These are phyloP conservation scores for Didymella sp. DNA, from an alignment of 2,329 filamentous ascomycete genomes.

Conservation along the genomic window DNA sequence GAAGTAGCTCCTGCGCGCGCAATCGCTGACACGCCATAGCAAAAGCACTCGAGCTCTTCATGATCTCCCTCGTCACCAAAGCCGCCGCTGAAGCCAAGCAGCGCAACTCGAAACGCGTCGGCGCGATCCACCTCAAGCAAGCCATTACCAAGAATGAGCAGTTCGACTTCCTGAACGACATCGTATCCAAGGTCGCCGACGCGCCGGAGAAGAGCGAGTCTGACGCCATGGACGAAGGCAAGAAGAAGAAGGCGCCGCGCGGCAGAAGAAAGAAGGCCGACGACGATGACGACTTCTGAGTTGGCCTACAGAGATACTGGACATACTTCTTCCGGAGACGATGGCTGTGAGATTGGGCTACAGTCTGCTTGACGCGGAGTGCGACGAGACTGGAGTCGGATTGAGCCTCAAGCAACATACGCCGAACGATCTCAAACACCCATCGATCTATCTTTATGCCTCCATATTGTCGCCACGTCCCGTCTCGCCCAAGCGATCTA, in stretches of 20 bases:
- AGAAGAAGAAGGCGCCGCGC: constrained; percentile 53
- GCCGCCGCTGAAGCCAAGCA: constrained; percentile 83
- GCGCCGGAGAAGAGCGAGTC: constrained; percentile 60
- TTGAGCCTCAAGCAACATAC: background rate
- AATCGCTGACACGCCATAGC: constrained; percentile 56
- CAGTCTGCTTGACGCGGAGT: background rate
- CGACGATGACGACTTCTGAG: constrained; percentile 48
- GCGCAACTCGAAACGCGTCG: constrained; percentile 87
- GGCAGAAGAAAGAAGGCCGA: constrained; percentile 50
- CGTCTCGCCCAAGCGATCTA: background rate
- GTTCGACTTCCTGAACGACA: constrained; percentile 92
- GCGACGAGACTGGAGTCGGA: background rate
- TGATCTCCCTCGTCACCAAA: constrained; percentile 91
- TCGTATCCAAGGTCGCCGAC: constrained; percentile 83
- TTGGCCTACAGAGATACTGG: background rate
- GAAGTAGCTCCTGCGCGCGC: constrained; percentile 1
- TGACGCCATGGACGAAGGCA: constrained; percentile 51
- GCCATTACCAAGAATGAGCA: constrained; percentile 88
- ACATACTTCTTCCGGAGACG: background rate
- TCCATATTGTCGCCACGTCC: background rate
- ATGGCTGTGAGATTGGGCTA: background rate
- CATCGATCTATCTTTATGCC: background rate
- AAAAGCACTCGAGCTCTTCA: constrained; percentile 96
- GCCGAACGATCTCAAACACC: background rate
- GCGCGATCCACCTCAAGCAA: constrained; percentile 87